phyloP scores from a whole-genome alignment of 108 stramenopile genomes.

The Cyclotella atomus region DNA sequence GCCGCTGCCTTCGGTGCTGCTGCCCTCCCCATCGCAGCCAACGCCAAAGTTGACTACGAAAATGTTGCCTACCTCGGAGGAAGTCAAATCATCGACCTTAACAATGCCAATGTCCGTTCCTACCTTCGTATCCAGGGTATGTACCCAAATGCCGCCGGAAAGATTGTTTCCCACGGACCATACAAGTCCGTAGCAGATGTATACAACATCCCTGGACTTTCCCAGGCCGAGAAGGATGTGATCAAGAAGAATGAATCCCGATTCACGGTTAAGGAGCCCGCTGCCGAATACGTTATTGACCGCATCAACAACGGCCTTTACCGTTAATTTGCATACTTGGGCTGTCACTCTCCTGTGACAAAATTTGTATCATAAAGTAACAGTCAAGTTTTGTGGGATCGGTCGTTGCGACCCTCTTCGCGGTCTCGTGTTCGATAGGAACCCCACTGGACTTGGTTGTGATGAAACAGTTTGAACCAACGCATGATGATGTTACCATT shows the following conservation, averaged over 20 bases:
- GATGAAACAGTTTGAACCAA: neutral
- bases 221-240: slow-evolving; percentile 88
- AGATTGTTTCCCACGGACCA: slow-evolving; percentile 95
- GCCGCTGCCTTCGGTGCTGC: slow-evolving; percentile 74
- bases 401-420: neutral
- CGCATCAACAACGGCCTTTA: slow-evolving; percentile 98
- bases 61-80: slow-evolving; percentile 84
- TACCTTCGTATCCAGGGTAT: slow-evolving; percentile 96
- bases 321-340: slow-evolving; percentile 56
- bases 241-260: slow-evolving; percentile 97
- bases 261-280: slow-evolving; percentile 82
- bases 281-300: slow-evolving; percentile 89
- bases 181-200: slow-evolving; percentile 93
- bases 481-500: neutral
- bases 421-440: neutral
- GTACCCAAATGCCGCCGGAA: slow-evolving; percentile 96
- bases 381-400: neutral
- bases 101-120: slow-evolving; percentile 98
- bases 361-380: neutral
- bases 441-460: neutral
- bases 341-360: neutral
- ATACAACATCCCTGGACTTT: slow-evolving; percentile 94
- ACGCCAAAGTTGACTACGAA: slow-evolving; percentile 86
- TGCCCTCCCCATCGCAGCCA: slow-evolving; percentile 73
- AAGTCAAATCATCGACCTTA: slow-evolving; percentile 83